Evolutionary conservation across 305 asterid species (phyloP), one percentile per base, ranked within the genome.

Genomic region (Fraxinus angustifolia): DNA sequence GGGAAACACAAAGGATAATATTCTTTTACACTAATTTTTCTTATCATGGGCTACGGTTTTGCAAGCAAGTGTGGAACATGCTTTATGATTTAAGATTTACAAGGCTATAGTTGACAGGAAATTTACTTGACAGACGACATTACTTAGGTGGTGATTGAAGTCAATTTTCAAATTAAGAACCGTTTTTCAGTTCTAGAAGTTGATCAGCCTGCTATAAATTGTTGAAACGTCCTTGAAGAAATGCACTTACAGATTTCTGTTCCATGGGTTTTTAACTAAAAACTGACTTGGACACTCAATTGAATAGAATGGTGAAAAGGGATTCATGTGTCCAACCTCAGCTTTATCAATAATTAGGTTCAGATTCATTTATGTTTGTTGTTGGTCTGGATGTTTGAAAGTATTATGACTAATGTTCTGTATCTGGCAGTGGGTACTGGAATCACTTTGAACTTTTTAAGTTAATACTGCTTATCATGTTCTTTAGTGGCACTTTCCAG

Each of bases 101-200:
- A 73, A 68, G 81, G 56, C 33, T 35, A 19, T 53, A 31, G 36
- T 53, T 42, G 36, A 68, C 19, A 70, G 74, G 73, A 70, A n/a
- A 19, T 28, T 76, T 40, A 76, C 73, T 70, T 60, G 33, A 76
- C 36, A 50, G 71, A 33, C 72, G 12, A 65, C 83, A 67, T 50
- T 36, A 68, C 8, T 68, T 75, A 56, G 73, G 21, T 26, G 36
- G 68, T 19, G 10, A 74, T 71, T 26, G 70, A 45, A 26, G 73
- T 81, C 77, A 75, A 31, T 70, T 76, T 70, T 38, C 33, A 68
- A 70, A 45, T 77, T 34, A 70, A 76, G 76, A 45, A 14, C 21
- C 19, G 19, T 40, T 81, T 36, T 8, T 71, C 23, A 34, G 40
- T 67, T 23, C 16, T 42, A 73, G 31, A 76, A 78, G 56, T 42